A percentile compares a stretch with the other conserved stretches of the same genome.
These are phyloP conservation scores for Schwanniomyces polymorphus DNA, from an alignment of 805 yeast species.

Conservation along the genomic window DNA sequence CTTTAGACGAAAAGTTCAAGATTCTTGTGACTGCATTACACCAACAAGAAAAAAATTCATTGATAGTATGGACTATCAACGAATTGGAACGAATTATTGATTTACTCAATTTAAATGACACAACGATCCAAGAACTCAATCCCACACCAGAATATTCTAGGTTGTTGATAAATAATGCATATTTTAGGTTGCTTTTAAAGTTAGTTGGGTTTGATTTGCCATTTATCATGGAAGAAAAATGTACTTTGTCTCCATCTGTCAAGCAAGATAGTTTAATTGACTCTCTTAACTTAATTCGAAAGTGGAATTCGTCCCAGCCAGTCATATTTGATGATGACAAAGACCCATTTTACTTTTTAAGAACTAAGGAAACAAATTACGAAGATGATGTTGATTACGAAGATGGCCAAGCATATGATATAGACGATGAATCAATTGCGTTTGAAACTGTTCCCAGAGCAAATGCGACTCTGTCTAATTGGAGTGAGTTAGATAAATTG, in stretches of 20 bases:
- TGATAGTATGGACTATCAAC: conserved; percentile 45
- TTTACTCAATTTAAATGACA: conserved; percentile 13
- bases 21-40: conserved; percentile 50
- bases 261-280: conserved; percentile 30
- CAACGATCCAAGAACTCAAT: conserved; percentile 6
- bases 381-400: conserved; percentile 11
- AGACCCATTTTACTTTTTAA: conserved; percentile 32
- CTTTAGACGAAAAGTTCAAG: conserved; percentile 48
- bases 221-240: conserved; percentile 34
- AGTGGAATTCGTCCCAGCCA: conserved; percentile 39
- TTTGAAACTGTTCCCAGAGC: conserved; percentile 24
- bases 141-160: conserved; percentile 19
- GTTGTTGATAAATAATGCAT: conserved; percentile 46
- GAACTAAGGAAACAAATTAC: conserved; percentile 21
- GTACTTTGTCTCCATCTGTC: conserved; percentile 35
- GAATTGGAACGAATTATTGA: conserved; percentile 33
- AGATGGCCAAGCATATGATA: conserved; percentile 28
- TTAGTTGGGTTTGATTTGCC: conserved; percentile 49
- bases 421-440: conserved; percentile 29
- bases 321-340: conserved; percentile 33
- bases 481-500: conserved; percentile 29
- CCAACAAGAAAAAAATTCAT: conserved; percentile 40
- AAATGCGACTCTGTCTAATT: conserved; percentile 7
- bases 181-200: conserved; percentile 47
- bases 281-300: conserved; percentile 36